A percentile compares a stretch with the other conserved stretches of the same genome.
These are phyloP conservation scores for Zymoseptoria crescenta DNA, from an alignment of 2,329 filamentous ascomycete genomes.

Conservation along the genomic window DNA sequence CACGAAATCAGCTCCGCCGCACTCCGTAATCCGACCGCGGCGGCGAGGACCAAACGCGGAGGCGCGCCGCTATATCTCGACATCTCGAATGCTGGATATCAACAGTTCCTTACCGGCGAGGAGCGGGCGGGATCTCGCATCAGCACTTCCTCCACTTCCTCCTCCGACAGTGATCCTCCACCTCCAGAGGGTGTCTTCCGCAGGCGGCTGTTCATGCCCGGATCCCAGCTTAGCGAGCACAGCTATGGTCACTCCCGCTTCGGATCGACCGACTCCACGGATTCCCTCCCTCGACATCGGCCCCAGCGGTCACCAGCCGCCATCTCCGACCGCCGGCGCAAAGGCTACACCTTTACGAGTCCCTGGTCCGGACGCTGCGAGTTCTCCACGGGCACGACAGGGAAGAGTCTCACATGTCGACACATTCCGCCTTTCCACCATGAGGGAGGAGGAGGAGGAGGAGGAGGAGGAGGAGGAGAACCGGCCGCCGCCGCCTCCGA, in stretches of 20 bases:
- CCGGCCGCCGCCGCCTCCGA: slow-evolving; percentile 33
- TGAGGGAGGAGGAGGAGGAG: slow-evolving; percentile 3
- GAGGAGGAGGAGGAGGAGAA: slow-evolving; percentile 4
- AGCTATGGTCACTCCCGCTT: slow-evolving; percentile 34
- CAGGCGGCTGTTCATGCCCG: slow-evolving; percentile 43
- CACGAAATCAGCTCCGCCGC: slow-evolving; percentile 39
- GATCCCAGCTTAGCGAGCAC: slow-evolving; percentile 32
- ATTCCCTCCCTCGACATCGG: background rate
- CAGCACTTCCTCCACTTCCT: slow-evolving; percentile 23
- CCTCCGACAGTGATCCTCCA: slow-evolving; percentile 15
- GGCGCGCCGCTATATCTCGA: slow-evolving; percentile 45
- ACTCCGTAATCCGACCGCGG: slow-evolving; percentile 21
- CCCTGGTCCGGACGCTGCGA: slow-evolving; percentile 85
- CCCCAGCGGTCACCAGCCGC: background rate
- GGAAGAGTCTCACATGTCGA: slow-evolving; percentile 43
- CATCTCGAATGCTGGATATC: slow-evolving; percentile 53
- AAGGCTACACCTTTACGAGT: slow-evolving; percentile 66
- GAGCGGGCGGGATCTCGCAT: slow-evolving; percentile 15
- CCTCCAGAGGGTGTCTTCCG: slow-evolving; percentile 34
- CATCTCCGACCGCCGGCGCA: slow-evolving; percentile 44
- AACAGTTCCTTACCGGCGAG: slow-evolving; percentile 44
- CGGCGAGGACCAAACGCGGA: slow-evolving; percentile 28
- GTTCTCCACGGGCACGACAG: slow-evolving; percentile 70
- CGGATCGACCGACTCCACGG: slow-evolving; percentile 7
- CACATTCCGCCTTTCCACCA: slow-evolving; percentile 27